Evolutionary conservation across 106 monocot species (phyloP), one percentile per base, ranked within the genome.

Genomic region (Dioscorea alata): DNA sequence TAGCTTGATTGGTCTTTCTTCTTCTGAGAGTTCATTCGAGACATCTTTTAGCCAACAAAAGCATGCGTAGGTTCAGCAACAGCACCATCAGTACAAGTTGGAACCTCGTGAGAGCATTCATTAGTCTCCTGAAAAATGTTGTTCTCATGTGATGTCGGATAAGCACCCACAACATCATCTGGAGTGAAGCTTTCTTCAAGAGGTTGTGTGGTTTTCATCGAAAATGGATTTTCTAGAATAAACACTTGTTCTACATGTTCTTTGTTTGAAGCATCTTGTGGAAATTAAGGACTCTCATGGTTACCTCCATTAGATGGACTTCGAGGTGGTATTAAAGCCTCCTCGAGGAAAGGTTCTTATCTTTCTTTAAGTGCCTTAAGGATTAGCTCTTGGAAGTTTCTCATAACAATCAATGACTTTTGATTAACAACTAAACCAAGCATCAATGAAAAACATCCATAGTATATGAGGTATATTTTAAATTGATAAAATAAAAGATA

Each of bases 311-410:
- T 87, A 56, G 21, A 66, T 20, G 49, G 49, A 23, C 50, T 50
- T 15, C 50, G 19, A 66, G 23, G 66, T 1, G 50, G 50, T 22
- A 50, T 6, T 13, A 8, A 20, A 66, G 49, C 66, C 22, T 20
- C 48, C 19, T 66, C 66, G 8, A 66, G 23, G 18, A 66, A 48
- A 6, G 50, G 13, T 64, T 82, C 82, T 48, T 79, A 54, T 19
- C 80, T 68, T 50, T 79, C 81, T 33, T 73, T 75, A 54, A 82
- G 60, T 33, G 81, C 63, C 71, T 72, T 79, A 4, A 65, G 54
- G 19, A 74, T 74, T 48, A n/a, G n/a, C n/a, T n/a, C n/a, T n/a
- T n/a, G n/a, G n/a, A n/a, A n/a, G n/a, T n/a, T n/a, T n/a, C n/a
- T n/a, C n/a, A n/a, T n/a, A n/a, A n/a, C n/a, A n/a, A n/a, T n/a